Base-by-base conservation (phyloP, 352 stramenopile species). In the Globisporangium nagaii region DNA sequence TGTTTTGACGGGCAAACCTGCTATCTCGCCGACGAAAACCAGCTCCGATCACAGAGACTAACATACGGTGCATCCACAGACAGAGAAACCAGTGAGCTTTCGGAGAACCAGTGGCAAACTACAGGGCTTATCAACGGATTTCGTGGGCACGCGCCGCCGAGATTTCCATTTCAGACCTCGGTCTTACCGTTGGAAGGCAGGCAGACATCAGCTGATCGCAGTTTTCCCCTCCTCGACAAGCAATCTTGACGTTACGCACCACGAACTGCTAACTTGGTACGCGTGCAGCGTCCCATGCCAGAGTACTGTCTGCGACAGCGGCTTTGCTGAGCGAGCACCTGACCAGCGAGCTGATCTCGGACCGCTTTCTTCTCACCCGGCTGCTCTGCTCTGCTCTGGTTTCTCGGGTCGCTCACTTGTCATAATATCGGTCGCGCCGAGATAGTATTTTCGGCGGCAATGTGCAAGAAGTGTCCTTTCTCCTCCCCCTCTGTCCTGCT, bases 1-100 rank as follows among this genome's bases (percentile, higher is more conserved):
- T 53, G 5, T 53, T 25, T 20, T 53, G 46, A 42, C 46, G 15
- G 46, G 46, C 46, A 53, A 30, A 19, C 41, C 46, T 27, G 46
- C 32, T 22, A 8, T 53, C 30, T 32, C 30, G 19, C 46, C 46
- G 31, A 8, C 20, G 15, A 51, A 17, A 51, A 51, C 19, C 41
- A 42, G 12, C 43, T 4, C n/a, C n/a, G n/a, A n/a, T n/a, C 11
- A 37, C 2, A 24, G 9, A 35, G 13, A 22, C 27, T 22, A 41
- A 53, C 22, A 20, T 42, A 53, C 22, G 6, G 31, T n/a, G n/a
- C n/a, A n/a, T n/a, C n/a, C n/a, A n/a, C n/a, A n/a, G n/a, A n/a
- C n/a, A n/a, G n/a, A n/a, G n/a, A n/a, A n/a, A n/a, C n/a, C n/a
- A n/a, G n/a, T n/a, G n/a, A n/a, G n/a, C n/a, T n/a, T n/a, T n/a